These are phyloP conservation scores for Epichloe aotearoae DNA, from an alignment of 2,329 filamentous ascomycete species.

Conservation along the genomic window DNA sequence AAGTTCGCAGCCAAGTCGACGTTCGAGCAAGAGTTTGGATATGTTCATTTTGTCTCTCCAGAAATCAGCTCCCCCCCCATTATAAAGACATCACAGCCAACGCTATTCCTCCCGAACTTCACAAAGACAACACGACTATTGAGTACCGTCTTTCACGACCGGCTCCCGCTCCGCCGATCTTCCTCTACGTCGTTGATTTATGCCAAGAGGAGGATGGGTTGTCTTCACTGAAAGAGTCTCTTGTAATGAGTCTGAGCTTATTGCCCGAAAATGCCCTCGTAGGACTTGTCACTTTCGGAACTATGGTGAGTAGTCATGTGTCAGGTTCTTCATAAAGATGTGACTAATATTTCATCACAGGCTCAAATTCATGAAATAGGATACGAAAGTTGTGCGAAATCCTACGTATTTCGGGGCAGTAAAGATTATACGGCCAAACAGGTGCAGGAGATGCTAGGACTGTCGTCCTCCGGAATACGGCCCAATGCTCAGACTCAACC, in stretches of 20 bases:
- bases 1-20: conserved; percentile 55
- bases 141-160: conserved; percentile 72
- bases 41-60: conserved; percentile 75
- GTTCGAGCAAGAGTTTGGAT: conserved; percentile 77
- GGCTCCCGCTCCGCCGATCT: conserved; percentile 75
- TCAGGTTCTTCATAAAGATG: background rate
- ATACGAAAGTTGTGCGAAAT: conserved; percentile 95
- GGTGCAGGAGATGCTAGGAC: conserved; percentile 97
- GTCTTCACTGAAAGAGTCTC: conserved; percentile 69
- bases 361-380: conserved; percentile 95
- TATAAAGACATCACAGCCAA: conserved; percentile 84
- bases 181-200: conserved; percentile 76
- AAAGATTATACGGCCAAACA: conserved; percentile 98
- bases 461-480: conserved; percentile 58
- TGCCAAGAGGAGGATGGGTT: conserved; percentile 82
- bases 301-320: conserved; percentile 52
- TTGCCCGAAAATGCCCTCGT: conserved; percentile 72
- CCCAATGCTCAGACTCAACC: conserved; percentile 63
- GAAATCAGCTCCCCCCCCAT: conserved; percentile 69
- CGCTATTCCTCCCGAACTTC: conserved; percentile 71
- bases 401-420: conserved; percentile 93
- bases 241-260: conserved; percentile 74
- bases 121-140: conserved; percentile 75
- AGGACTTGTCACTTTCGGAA: conserved; percentile 77
- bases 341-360: background rate